Conservation (phyloP, 2,329 filamentous ascomycete species). For the Cercospora sojina region DNA sequence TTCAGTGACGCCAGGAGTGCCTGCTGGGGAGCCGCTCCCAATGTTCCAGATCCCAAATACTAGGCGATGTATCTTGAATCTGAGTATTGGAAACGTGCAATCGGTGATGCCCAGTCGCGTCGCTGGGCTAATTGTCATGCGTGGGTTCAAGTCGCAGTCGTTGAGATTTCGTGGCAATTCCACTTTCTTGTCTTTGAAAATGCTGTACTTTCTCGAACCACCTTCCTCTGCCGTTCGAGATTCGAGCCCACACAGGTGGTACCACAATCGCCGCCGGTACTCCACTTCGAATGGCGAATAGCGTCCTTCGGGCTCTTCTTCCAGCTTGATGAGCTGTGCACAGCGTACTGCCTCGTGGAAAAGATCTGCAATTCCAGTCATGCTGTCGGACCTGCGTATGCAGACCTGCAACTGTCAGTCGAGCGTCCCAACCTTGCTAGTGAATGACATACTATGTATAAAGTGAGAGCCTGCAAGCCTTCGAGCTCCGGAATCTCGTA, state of each 20-base stretch:
- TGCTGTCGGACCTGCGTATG: conserved; percentile 22
- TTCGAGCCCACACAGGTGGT: conserved; percentile 30
- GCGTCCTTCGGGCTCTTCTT: conserved; percentile 21
- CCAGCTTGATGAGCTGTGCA: conserved; percentile 25
- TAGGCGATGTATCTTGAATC: conserved; percentile 29
- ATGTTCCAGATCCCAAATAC: conserved; percentile 23
- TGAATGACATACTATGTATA: conserved; percentile 24
- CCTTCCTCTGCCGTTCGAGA: conserved; percentile 31
- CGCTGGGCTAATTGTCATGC: conserved; percentile 22
- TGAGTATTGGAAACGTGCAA: conserved; percentile 27
- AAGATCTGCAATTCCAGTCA: conserved; percentile 21
- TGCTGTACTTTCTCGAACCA: conserved; percentile 21
- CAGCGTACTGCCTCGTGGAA: conserved; percentile 26
- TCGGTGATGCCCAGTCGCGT: conserved; percentile 29
- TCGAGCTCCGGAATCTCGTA: conserved; percentile 26
- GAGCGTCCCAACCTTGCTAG: too few relatives aligned
- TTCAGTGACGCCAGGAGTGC: conserved; percentile 12
- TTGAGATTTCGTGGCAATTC: conserved; percentile 31
- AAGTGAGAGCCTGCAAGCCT: conserved; percentile 26
- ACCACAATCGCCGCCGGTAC: conserved; percentile 29
- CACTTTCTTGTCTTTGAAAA: conserved; percentile 28
- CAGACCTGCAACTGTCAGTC: conserved; percentile 20
- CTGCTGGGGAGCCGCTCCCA: conserved; percentile 7
- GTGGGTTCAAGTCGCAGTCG: conserved; percentile 30
- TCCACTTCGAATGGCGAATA: conserved; percentile 27